Base-by-base conservation (phyloP, 306 rosid species). In the Dalbergia cochinchinensis region DNA sequence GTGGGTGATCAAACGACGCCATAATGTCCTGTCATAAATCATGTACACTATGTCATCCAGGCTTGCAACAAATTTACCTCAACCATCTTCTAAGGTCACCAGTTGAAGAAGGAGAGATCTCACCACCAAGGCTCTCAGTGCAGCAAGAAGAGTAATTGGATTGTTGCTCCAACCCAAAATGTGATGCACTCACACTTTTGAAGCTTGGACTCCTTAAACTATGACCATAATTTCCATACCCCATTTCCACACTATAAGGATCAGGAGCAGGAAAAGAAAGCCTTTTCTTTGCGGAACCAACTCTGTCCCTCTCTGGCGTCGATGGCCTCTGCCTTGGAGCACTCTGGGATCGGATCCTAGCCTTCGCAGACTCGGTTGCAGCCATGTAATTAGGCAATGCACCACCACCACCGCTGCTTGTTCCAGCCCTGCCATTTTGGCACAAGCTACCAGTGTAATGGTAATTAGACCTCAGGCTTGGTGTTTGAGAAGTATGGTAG, bases 371-470 rank as follows among this genome's bases (percentile, higher is more conserved):
- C 91, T 93, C 99, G 0, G 99, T 96, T 8, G 98, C 98, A 0
- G 98, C 96, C 99, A 96, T 96, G 89, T 96, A 96, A 80, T 96
- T 91, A 75, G 99, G 99, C 87, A 96, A 65, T 71, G 91, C 42
- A 63, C 86, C 67, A 19, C 78, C 78, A 20, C 78, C 71, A 12
- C 78, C 15, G 35, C 72, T 82, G 41, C 88, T 89, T 33, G 88
- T 78, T 65, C 92, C 88, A 8, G 65, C 86, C 44, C 80, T 82
- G n/a, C 79, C 87, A 70, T 83, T 88, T 77, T 87, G 93, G 58
- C 81, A 78, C 81, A 85, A 42, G 76, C 65, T 70, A 12, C 96
- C 92, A 20, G 73, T 87, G 81, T 90, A 92, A 75, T 84, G 90
- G 54, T 92, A 92, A 80, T 86, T 91, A 42, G 96, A 90, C 91